Conservation (phyloP, 208 protist species). For the Hexamita inflata region DNA sequence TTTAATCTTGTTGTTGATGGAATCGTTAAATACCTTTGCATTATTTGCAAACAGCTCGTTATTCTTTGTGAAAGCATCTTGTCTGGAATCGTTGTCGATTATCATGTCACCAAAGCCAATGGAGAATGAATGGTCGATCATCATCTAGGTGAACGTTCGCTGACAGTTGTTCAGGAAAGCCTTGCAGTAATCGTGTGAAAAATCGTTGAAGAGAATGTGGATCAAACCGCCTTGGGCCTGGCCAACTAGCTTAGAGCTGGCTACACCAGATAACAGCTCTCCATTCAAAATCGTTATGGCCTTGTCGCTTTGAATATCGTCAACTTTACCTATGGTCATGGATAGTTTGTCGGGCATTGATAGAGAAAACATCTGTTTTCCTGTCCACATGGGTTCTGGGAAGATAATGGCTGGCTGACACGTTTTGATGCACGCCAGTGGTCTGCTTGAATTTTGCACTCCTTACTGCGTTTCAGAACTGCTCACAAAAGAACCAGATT, state of each 20-base stretch:
- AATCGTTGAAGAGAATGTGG: slow-evolving; percentile 85
- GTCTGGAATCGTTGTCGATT: slow-evolving; percentile 68
- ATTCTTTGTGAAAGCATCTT: slow-evolving; percentile 69
- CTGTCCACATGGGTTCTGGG: slow-evolving; percentile 87
- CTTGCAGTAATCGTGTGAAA: slow-evolving; percentile 67
- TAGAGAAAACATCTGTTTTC: slow-evolving; percentile 91
- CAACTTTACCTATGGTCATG: background rate
- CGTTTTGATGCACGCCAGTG: slow-evolving; percentile 44
- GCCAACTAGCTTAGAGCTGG: slow-evolving; percentile 66
- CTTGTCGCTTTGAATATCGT: slow-evolving; percentile 51
- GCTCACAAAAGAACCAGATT: too few species aligned
- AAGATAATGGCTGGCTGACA: slow-evolving; percentile 89
- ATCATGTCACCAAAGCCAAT: slow-evolving; percentile 93
- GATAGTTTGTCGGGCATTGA: background rate
- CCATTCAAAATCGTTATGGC: slow-evolving; percentile 66
- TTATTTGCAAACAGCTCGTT: slow-evolving; percentile 64
- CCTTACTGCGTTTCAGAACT: background rate
- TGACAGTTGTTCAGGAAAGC: slow-evolving; percentile 72
- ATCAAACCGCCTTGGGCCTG: slow-evolving; percentile 50
- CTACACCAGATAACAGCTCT: slow-evolving; percentile 61
- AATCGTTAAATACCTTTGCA: slow-evolving; percentile 64
- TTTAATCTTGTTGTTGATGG: slow-evolving; percentile 71
- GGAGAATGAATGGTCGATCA: slow-evolving; percentile 77
- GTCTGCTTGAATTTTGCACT: background rate
- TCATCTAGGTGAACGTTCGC: slow-evolving; percentile 83